These are phyloP conservation scores for Rhexocercosporidium sp. DNA, from an alignment of 2,329 filamentous ascomycete species.

Conservation along the genomic window DNA sequence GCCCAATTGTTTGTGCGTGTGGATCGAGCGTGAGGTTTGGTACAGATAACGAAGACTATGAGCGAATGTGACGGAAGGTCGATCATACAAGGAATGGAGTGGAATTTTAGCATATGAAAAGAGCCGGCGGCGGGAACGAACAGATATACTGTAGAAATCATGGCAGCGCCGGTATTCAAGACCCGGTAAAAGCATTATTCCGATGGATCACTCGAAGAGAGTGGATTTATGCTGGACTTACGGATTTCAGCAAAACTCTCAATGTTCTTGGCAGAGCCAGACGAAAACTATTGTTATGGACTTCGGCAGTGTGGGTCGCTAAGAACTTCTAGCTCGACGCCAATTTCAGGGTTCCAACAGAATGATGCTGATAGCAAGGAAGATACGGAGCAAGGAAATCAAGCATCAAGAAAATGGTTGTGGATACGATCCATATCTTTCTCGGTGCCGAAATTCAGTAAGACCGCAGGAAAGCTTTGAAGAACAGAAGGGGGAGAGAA, in stretches of 20 bases:
- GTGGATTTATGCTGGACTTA: not conserved
- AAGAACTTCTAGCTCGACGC: not conserved
- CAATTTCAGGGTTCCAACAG: not conserved
- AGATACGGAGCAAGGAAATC: not conserved
- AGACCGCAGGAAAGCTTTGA: too few species aligned
- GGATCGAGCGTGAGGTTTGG: not conserved
- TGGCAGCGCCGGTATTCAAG: not conserved
- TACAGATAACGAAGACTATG: not conserved
- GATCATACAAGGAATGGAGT: not conserved
- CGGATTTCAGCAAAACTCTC: not conserved
- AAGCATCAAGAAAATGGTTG: not conserved
- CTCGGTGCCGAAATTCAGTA: not conserved
- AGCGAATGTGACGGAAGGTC: not conserved
- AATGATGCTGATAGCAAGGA: not conserved
- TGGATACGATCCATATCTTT: not conserved
- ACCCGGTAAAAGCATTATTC: not conserved
- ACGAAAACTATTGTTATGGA: not conserved
- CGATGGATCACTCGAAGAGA: not conserved
- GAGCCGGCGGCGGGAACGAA: not conserved
- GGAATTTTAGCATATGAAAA: not conserved
- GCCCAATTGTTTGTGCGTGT: not conserved
- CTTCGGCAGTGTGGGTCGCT: not conserved
- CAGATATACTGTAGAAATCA: not conserved
- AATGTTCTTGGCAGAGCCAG: not conserved
- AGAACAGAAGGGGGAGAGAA: not conserved